These are phyloP conservation scores for Panellus pusillus DNA, from an alignment of 768 basidiomycete species.

Conservation along the genomic window DNA sequence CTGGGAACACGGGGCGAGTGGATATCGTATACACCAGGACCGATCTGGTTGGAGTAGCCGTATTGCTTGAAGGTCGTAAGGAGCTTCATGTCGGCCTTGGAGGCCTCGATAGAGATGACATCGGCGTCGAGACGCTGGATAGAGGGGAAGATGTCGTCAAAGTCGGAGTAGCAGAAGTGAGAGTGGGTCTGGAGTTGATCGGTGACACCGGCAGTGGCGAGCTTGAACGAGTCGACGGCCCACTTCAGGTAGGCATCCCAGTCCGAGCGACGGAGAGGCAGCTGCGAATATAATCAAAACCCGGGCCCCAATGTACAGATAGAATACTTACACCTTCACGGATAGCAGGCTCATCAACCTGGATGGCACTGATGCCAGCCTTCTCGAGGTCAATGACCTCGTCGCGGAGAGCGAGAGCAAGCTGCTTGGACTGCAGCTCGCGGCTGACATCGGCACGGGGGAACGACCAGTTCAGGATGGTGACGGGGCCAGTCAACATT, in stretches of 20 bases:
- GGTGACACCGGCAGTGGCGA: slow-evolving; percentile 93
- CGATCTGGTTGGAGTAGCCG: slow-evolving; percentile 96
- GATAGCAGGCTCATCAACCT: slow-evolving; percentile 99
- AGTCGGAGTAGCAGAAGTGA: slow-evolving; percentile 99
- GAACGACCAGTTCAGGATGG: slow-evolving; percentile 99
- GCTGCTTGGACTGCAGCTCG: slow-evolving; percentile 96
- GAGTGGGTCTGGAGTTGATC: slow-evolving; percentile 96
- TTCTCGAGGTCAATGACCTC: slow-evolving; percentile 97
- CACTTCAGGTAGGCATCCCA: slow-evolving; percentile 96
- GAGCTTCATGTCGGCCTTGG: slow-evolving; percentile 98
- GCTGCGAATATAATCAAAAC: slow-evolving; percentile 38
- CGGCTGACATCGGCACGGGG: slow-evolving; percentile 96
- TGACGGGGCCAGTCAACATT: slow-evolving; percentile 97
- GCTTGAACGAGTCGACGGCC: slow-evolving; percentile 99
- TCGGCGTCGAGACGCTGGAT: slow-evolving; percentile 97
- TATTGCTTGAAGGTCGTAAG: slow-evolving; percentile 92
- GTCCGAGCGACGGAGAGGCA: slow-evolving; percentile 94
- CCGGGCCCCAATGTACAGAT: background rate
- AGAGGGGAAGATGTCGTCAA: slow-evolving; percentile 97
- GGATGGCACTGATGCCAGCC: slow-evolving; percentile 95
- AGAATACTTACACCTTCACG: slow-evolving; percentile 84
- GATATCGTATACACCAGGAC: slow-evolving; percentile 98
- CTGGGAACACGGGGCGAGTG: slow-evolving; percentile 98
- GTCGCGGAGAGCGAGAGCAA: slow-evolving; percentile 96
- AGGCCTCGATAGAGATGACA: slow-evolving; percentile 98